Conservation (phyloP, 192 early-diverging fungal genomes). For the Coemansia erecta region DNA sequence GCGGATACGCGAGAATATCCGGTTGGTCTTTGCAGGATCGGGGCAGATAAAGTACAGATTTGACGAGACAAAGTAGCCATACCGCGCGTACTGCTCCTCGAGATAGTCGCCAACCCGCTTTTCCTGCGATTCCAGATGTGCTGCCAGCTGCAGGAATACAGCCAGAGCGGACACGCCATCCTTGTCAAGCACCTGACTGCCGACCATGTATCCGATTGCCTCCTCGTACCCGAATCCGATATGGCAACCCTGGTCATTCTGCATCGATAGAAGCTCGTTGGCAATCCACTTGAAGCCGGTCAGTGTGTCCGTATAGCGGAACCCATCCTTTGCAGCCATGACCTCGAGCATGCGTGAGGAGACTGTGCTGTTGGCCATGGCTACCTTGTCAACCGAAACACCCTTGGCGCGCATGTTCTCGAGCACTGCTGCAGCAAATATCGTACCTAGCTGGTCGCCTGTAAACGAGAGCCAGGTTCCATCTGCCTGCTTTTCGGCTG, state of each 20-base stretch:
- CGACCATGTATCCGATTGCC: conserved; percentile 88
- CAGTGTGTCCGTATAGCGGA: conserved; percentile 85
- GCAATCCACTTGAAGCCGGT: conserved; percentile 98
- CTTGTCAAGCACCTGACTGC: conserved; percentile 81
- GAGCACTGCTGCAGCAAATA: conserved; percentile 68
- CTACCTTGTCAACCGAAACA: conserved; percentile 57
- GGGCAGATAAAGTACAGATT: conserved; percentile 89
- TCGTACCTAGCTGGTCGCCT: conserved; percentile 87
- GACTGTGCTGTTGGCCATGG: conserved; percentile 84
- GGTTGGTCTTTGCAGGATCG: conserved; percentile 64
- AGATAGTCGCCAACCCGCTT: conserved; percentile 65
- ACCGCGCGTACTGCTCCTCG: conserved; percentile 70
- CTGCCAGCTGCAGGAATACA: conserved; percentile 73
- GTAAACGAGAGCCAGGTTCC: conserved; percentile 79
- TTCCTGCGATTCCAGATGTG: conserved; percentile 63
- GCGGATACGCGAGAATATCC: conserved; percentile 80
- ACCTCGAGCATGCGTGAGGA: conserved; percentile 80
- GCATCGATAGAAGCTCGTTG: conserved; percentile 72
- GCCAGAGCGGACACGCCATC: conserved; percentile 87
- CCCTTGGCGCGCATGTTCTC: conserved; percentile 55
- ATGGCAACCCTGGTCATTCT: conserved; percentile 57
- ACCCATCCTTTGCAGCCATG: conserved; percentile 72
- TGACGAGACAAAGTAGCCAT: conserved; percentile 80
- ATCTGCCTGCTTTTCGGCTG: conserved; percentile 72
- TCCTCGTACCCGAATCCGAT: conserved; percentile 90